A percentile compares a stretch with the other conserved stretches of the same genome.
These are phyloP conservation scores for Annona cherimola DNA, from an alignment of 164 flowering plant genomes.

Conservation along the genomic window DNA sequence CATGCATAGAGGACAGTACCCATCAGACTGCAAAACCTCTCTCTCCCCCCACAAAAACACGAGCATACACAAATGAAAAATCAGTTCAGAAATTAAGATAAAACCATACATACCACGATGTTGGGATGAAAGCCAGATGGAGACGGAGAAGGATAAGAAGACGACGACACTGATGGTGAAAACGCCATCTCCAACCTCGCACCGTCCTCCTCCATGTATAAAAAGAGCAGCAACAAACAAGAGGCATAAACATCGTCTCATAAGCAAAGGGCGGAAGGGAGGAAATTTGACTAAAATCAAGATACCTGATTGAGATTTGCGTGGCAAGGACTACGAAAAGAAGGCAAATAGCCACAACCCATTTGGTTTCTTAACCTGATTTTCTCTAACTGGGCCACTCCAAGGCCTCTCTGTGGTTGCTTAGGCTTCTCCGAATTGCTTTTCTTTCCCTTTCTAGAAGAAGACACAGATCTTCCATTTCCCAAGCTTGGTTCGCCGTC, in stretches of 20 bases:
- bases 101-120: conserved; percentile 35
- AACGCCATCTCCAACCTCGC: conserved; percentile 31
- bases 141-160: conserved; percentile 28
- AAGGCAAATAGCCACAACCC: conserved; percentile 31
- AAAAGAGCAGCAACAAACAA: not conserved
- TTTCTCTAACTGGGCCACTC: conserved; percentile 94
- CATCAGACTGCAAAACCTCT: too few relatives aligned
- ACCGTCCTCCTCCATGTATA: conserved; percentile 36
- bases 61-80: too few relatives aligned
- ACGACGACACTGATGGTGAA: conserved; percentile 33
- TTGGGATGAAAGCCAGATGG: conserved; percentile 39
- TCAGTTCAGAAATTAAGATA: not conserved
- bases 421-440: conserved; percentile 67
- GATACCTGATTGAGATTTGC: conserved; percentile 31
- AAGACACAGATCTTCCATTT: conserved; percentile 41
- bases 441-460: conserved; percentile 73
- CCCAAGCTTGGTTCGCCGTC: conserved; percentile 56
- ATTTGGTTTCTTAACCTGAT: conserved; percentile 72
- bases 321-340: conserved; percentile 23
- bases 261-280: conserved; percentile 2
- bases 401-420: conserved; percentile 94
- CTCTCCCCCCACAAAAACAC: too few relatives aligned
- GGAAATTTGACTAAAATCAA: conserved; percentile 6
- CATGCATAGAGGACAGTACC: not conserved
- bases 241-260: not conserved